Evolutionary conservation across 2,329 filamentous ascomycete species (phyloP).

Genomic region (Lasiodiplodia theobromae): DNA sequence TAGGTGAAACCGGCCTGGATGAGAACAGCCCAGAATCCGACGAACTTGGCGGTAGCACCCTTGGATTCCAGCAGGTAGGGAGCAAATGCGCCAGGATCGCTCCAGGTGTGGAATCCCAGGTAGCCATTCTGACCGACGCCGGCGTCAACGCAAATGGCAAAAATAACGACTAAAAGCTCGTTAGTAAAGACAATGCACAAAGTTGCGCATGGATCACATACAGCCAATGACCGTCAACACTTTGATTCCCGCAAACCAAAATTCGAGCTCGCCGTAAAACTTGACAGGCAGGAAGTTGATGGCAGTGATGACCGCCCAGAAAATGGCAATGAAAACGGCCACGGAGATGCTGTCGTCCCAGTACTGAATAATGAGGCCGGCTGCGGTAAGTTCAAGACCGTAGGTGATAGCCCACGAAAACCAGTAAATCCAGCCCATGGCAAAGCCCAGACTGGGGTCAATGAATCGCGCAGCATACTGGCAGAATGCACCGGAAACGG

Average conservation of each 20-base stretch:
- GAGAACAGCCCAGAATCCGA: slow-evolving; percentile 73
- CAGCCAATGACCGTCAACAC: slow-evolving; percentile 75
- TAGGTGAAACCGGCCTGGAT: slow-evolving; percentile 74
- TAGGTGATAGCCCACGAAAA: slow-evolving; percentile 78
- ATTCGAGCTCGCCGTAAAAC: slow-evolving; percentile 79
- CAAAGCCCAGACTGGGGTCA: slow-evolving; percentile 74
- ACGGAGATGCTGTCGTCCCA: slow-evolving; percentile 70
- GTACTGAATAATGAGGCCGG: slow-evolving; percentile 78
- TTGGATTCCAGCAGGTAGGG: slow-evolving; percentile 67
- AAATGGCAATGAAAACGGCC: slow-evolving; percentile 75
- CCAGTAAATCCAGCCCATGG: slow-evolving; percentile 86
- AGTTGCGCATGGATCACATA: not conserved
- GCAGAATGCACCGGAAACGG: slow-evolving; percentile 78
- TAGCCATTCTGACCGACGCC: slow-evolving; percentile 74
- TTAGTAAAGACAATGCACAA: not conserved
- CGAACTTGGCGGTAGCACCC: slow-evolving; percentile 67
- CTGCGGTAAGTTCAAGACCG: slow-evolving; percentile 75
- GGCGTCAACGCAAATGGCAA: slow-evolving; percentile 76
- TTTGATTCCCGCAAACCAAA: slow-evolving; percentile 80
- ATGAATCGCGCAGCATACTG: slow-evolving; percentile 78
- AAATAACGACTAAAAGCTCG: slow-evolving; percentile 65
- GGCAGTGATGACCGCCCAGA: slow-evolving; percentile 72
- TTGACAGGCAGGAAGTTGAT: slow-evolving; percentile 76
- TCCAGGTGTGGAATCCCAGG: slow-evolving; percentile 77
- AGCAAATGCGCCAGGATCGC: slow-evolving; percentile 71